phyloP scores from a whole-genome alignment of 768 basidiomycete species.

The Suillus tomentosus region DNA sequence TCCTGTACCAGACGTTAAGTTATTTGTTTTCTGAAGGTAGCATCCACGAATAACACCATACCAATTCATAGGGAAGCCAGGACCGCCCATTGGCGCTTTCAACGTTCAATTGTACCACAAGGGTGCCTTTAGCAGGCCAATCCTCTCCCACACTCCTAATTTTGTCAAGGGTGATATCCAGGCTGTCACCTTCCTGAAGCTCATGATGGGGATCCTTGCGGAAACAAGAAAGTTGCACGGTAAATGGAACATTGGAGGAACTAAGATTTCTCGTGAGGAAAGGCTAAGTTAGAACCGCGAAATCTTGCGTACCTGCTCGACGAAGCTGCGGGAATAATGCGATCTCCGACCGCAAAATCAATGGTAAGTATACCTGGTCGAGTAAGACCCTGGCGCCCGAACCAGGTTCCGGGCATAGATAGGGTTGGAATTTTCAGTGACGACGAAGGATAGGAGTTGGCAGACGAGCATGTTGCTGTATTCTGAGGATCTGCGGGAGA shows the following conservation, averaged over 20 bases:
- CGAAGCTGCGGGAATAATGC: slow-evolving; percentile 21
- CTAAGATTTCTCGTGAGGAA: slow-evolving; percentile 1
- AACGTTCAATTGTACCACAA: slow-evolving; percentile 50
- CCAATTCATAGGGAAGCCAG: slow-evolving; percentile 48
- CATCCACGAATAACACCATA: slow-evolving; percentile 25
- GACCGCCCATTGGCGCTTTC: slow-evolving; percentile 33
- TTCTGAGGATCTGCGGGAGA: not conserved
- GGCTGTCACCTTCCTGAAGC: not conserved
- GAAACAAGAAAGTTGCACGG: slow-evolving; percentile 26
- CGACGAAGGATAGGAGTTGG: not conserved
- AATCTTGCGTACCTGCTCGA: not conserved
- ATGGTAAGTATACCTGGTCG: slow-evolving; percentile 27
- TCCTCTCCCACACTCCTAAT: slow-evolving; percentile 14
- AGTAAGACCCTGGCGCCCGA: slow-evolving; percentile 22
- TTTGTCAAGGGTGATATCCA: slow-evolving; percentile 8
- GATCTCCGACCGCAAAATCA: slow-evolving; percentile 22
- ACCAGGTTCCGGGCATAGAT: slow-evolving; percentile 28
- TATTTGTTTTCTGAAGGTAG: not conserved
- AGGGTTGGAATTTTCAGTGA: slow-evolving; percentile 9
- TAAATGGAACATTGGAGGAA: not conserved
- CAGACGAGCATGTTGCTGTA: not conserved
- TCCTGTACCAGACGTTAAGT: slow-evolving; percentile 23
- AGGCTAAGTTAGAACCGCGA: not conserved
- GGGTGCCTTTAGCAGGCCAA: slow-evolving; percentile 49
- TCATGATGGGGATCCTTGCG: not conserved